Base-by-base conservation (phyloP, 768 basidiomycete species). In the Mycena amicta region DNA sequence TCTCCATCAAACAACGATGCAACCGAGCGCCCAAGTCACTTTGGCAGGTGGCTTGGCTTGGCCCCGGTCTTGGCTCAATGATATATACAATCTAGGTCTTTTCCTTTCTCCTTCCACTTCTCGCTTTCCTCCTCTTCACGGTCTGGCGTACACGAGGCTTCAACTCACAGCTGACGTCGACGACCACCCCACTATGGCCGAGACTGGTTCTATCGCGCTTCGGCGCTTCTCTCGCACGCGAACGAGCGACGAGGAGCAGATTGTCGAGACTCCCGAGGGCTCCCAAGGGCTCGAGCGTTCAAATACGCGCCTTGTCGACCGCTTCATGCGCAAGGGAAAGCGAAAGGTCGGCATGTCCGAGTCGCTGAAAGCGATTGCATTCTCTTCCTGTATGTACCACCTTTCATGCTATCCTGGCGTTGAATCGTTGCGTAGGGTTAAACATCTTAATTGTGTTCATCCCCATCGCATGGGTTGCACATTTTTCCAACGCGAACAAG, bases 391-490 rank as follows among this genome's bases (percentile, higher is more conserved):
- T 86, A 62, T 31, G 80, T 63, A 18, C 6, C 20, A 43, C 27
- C 28, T 43, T 11, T n/a, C 41, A 15, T 12, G 13, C 5, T 1
- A 20, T 43, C 37, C 31, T 33, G 41, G 28, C 12, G 33, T 43
- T 41, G 16, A 30, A 49, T 28, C 40, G 28, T 20, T 49, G 50
- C 49, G 1, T 53, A 88, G 86, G 81, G 79, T 69, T 88, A 20
- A 88, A 88, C 64, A 15, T 83, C 8, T 76, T 89, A 23, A 64
- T 88, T 22, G 26, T 87, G 1, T 75, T 85, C 60, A 76, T 87
- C 4, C 87, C 87, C 0, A 55, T 87, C 23, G 81, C 87, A 18
- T 89, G 86, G 86, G 77, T 74, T 11, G 77, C 81, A 0, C 82
- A 87, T 66, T 88, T 84, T 40, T 50, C 28, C 5, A 69, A 66